Evolutionary conservation across 129 eudicot species (phyloP), one percentile per base, ranked within the genome.

Genomic region (Saposhnikovia divaricata): DNA sequence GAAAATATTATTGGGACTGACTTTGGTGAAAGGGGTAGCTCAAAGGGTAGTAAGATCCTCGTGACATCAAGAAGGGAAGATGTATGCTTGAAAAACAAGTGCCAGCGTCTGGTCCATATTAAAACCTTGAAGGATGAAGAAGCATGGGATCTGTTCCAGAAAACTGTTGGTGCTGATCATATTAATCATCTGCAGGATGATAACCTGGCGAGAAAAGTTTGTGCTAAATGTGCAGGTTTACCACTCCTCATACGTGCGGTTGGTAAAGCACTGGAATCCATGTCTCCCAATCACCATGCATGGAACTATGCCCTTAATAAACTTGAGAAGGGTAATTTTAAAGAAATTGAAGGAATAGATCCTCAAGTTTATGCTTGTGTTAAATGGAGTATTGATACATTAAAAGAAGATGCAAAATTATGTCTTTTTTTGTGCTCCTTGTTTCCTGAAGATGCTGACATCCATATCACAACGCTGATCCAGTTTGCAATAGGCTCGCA

Each of bases 121-220:
- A 21, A 18, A 1, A 14, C 16, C 57, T 44, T 78, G n/a, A 40
- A 3, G 2, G 18, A 23, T 21, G 39, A 63, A 2, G 81, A 78
- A 63, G 81, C 75, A 1, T 78, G 81, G 81, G 57, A 14, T 42
- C 39, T 78, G n/a, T 78, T 78, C 75, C 44, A 14, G 25, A 5
- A 63, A 2, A 63, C 21, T 12, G 61, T 25, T 6, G 81, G 61
- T 42, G 23, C 43, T 3, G 5, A 3, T 68, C 15, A 18, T 10
- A 68, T 9, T 10, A 1, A 27, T 4, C 7, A 68, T 11, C 6
- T 68, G 1, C 8, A 1, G 1, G 73, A 68, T 0, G 15, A 34
- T 1, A 11, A 10, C 48, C 14, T 68, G 10, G 42, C 73, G 15
- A 2, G 12, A 6, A 0, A 34, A 15, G 73, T 68, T 43, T 68